phyloP scores from a whole-genome alignment of 176 grass and related monocot genomes.

The Guadua angustifolia region DNA sequence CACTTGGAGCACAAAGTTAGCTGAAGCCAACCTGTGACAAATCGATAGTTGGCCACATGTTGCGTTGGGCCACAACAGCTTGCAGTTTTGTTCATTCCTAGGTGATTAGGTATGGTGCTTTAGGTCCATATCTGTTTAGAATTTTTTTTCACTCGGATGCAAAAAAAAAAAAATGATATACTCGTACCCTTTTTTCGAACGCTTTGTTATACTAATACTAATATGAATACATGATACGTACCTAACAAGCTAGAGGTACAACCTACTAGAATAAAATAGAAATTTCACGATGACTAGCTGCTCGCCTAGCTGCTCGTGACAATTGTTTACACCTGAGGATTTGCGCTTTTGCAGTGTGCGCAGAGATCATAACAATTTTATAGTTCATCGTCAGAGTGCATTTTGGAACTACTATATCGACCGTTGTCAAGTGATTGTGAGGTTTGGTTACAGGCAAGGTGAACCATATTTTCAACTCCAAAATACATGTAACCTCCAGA shows the following conservation, averaged over 20 bases:
- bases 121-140: not conserved
- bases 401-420: not conserved
- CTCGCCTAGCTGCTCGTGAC: not conserved
- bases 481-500: not conserved
- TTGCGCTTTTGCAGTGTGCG: not conserved
- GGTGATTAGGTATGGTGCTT: constrained; percentile 27
- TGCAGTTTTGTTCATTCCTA: constrained; percentile 50
- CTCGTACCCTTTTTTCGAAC: too few species aligned
- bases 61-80: constrained; percentile 40
- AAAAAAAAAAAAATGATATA: not conserved
- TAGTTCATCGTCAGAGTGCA: not conserved
- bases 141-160: constrained; percentile 35
- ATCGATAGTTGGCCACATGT: constrained; percentile 33
- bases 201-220: not conserved
- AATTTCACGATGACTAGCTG: not conserved
- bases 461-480: not conserved
- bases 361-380: not conserved
- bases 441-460: too few species aligned
- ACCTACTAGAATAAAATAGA: not conserved
- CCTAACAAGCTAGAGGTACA: not conserved
- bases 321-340: not conserved
- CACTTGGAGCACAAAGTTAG: not conserved
- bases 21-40: constrained; percentile 25
- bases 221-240: not conserved
- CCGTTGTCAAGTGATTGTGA: not conserved